Conservation (phyloP, 139 green algal species). For the Yamagishiella unicocca region DNA sequence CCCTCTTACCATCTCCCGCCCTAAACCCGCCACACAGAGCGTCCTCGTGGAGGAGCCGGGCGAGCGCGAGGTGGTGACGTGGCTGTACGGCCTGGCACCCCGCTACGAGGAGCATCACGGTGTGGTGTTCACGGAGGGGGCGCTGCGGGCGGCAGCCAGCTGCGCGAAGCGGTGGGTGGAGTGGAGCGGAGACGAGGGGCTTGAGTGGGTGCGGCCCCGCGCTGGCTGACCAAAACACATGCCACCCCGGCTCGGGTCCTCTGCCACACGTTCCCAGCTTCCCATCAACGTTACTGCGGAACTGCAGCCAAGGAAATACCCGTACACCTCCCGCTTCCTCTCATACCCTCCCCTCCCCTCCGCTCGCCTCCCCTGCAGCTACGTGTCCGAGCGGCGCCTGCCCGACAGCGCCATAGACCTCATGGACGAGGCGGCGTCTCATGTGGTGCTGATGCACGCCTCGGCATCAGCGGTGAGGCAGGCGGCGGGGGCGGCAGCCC, state of each 20-base stretch:
- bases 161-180: constrained; percentile 58
- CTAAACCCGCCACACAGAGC: too few species aligned
- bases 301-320: too few species aligned
- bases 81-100: constrained; percentile 81
- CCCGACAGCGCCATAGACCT: constrained; percentile 89
- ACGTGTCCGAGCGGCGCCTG: constrained; percentile 77
- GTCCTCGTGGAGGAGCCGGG: constrained; percentile 87
- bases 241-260: too few species aligned
- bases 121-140: constrained; percentile 76
- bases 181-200: neutral
- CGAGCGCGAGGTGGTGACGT: constrained; percentile 74
- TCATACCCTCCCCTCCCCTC: too few species aligned
- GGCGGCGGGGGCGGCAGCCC: neutral
- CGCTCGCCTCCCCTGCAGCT: constrained; percentile 57
- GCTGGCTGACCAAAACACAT: too few species aligned
- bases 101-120: constrained; percentile 89
- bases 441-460: constrained; percentile 30
- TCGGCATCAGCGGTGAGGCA: neutral
- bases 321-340: too few species aligned
- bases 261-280: too few species aligned
- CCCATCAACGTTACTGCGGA: too few species aligned
- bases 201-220: too few species aligned
- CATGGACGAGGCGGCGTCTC: constrained; percentile 86
- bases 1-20: too few species aligned
- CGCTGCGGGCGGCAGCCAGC: constrained; percentile 78